Evolutionary conservation across 1,284 basidiomycete genomes (phyloP), one percentile per base, ranked within the genome.

Genomic region (Ceratobasidium papillatum): DNA sequence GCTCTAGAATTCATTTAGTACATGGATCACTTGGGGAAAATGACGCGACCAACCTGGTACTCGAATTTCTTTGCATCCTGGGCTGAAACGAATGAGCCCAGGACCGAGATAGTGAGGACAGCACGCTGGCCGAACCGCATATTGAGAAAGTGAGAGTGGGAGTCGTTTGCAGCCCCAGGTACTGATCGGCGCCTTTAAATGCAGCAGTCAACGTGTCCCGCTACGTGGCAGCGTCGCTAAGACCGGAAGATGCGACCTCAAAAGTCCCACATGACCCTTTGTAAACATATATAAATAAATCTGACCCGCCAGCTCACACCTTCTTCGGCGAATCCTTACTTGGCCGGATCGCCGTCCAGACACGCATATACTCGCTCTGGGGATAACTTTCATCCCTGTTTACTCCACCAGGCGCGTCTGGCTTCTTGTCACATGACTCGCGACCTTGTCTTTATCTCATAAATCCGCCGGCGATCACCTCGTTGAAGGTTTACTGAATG

Each of bases 41-140:
- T 74, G 51, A 27, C 49, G 65, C 25, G 52, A 80, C 86, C n/a
- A 76, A 93, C 94, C 87, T 95, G 91, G 83, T 95, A 96, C 80
- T 89, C 84, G 78, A 89, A 88, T 79, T 89, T 92, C 78, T 88
- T 84, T 27, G 81, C 79, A 66, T 88, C 88, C 79, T 89, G 86
- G 47, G 89, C 90, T 36, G 86, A 80, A 56, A 83, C 84, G 75
- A 82, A 82, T 30, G 86, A 83, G 52, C 87, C 83, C 66, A 91
- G 77, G 74, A 88, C 79, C 36, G 87, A 82, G 74, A 90, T 79
- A 32, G 85, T 84, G 59, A 91, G 79, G 78, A 89, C 78, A 80
- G 91, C 80, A 76, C 88, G 81, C 79, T 80, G 82, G 76, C 89
- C 81, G 64, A 91, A 80, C 82, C 89, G 89, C 91, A 94, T 93